Conservation (phyloP, 805 yeast species). For the Blastobotrys americana region DNA sequence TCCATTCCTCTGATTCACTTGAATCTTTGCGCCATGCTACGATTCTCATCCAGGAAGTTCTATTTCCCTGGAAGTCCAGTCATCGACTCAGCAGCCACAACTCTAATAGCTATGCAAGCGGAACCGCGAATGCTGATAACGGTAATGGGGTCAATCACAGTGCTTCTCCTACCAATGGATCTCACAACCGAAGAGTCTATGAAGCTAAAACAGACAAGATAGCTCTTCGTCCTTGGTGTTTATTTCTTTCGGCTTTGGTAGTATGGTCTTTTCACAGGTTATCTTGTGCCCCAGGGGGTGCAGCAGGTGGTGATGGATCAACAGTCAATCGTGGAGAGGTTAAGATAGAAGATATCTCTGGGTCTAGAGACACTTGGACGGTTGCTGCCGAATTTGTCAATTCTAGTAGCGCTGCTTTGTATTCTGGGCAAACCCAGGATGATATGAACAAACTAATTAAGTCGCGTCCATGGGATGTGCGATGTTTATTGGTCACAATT, state of each 20-base stretch:
- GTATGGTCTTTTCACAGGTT: constrained; percentile 22
- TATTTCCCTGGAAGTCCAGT: too few relatives aligned
- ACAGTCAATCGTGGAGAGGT: constrained; percentile 6
- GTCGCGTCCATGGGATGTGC: constrained; percentile 7
- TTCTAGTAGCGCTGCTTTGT: constrained; percentile 13
- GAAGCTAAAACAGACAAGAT: constrained; percentile 18
- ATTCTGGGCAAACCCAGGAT: constrained; percentile 9
- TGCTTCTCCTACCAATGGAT: not conserved
- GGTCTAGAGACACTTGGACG: constrained; percentile 10
- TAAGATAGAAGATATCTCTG: not conserved
- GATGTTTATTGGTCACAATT: constrained; percentile 17
- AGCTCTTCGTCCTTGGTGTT: constrained; percentile 27
- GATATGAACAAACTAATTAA: constrained; percentile 7
- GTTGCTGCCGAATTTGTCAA: constrained; percentile 17
- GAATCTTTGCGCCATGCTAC: constrained; percentile 21
- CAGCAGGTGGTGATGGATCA: not conserved
- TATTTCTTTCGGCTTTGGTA: constrained; percentile 23
- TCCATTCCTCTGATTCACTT: constrained; percentile 16
- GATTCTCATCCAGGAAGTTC: constrained; percentile 21
- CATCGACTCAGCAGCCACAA: too few relatives aligned
- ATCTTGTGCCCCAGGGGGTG: too few relatives aligned
- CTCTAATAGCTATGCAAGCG: constrained; percentile 13
- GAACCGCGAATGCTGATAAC: constrained; percentile 2
- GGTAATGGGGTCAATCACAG: too few relatives aligned
- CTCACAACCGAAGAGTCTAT: not conserved